Conservation (phyloP, 441 rosid species). For the Biscutella laevigata region DNA sequence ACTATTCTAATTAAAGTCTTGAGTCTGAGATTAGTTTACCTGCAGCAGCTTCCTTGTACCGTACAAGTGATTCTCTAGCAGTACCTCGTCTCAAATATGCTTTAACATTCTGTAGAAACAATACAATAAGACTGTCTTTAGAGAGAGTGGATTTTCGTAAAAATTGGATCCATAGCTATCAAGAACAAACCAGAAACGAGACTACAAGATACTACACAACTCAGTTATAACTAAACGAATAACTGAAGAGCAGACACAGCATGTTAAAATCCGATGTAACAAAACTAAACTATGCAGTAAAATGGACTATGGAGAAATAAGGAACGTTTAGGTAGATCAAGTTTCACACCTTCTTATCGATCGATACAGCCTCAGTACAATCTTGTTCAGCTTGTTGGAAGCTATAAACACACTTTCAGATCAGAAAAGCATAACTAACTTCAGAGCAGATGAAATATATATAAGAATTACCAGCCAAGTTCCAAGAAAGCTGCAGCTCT, state of each 20-base stretch:
- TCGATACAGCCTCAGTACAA: constrained; percentile 61
- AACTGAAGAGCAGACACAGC: no score
- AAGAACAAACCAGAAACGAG: background rate
- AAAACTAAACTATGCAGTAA: background rate
- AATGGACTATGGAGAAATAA: background rate
- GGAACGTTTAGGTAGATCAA: background rate
- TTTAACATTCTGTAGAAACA: constrained; percentile 69
- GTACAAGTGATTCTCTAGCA: constrained; percentile 74
- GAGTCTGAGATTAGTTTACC: constrained; percentile 33
- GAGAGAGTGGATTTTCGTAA: no score
- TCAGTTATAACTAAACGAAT: no score
- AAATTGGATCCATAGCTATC: background rate
- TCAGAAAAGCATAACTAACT: constrained; percentile 8
- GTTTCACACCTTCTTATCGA: constrained; percentile 69
- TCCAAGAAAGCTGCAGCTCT: constrained; percentile 86
- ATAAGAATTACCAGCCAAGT: constrained; percentile 50
- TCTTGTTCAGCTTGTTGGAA: constrained; percentile 89
- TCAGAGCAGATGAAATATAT: constrained; percentile 7
- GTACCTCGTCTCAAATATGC: constrained; percentile 93
- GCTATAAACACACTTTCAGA: constrained; percentile 33
- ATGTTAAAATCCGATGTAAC: background rate
- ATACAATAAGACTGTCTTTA: background rate
- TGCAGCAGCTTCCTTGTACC: constrained; percentile 71
- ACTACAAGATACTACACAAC: background rate
- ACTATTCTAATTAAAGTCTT: no score